These are phyloP conservation scores for Sporothrix pallida DNA, from an alignment of 2,329 filamentous ascomycete genomes.

Conservation along the genomic window DNA sequence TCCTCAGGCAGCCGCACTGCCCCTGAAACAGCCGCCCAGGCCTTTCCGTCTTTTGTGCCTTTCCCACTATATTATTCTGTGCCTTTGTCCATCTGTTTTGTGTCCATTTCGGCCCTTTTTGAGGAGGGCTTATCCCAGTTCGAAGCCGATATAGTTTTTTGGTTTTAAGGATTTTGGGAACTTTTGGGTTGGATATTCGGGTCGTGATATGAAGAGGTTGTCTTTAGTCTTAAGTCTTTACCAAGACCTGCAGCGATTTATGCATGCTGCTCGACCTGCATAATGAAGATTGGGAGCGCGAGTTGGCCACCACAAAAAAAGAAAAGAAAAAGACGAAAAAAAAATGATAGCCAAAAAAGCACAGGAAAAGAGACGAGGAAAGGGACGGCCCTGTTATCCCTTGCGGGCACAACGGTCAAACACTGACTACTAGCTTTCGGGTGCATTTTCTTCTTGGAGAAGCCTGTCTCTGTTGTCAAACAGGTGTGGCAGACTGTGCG, in stretches of 20 bases:
- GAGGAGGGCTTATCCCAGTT: conserved; percentile 8
- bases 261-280: not conserved
- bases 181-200: not conserved
- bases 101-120: conserved; percentile 4
- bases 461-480: not conserved
- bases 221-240: too few relatives aligned
- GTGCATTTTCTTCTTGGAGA: not conserved
- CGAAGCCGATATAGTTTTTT: not conserved
- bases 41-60: not conserved
- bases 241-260: not conserved
- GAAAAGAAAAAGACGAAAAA: not conserved
- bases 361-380: not conserved
- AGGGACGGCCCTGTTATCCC: conserved; percentile 5
- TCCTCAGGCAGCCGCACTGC: not conserved
- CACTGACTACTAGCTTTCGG: not conserved
- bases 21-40: conserved; percentile 15
- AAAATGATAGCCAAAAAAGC: not conserved
- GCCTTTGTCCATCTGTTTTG: not conserved
- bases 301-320: not conserved
- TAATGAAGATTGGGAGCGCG: not conserved
- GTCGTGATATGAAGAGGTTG: too few relatives aligned
- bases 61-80: not conserved
- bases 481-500: not conserved
- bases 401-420: conserved; percentile 16
- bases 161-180: not conserved